Evolutionary conservation across 345 rosid species (phyloP).

Genomic region (Noccaea caerulescens): DNA sequence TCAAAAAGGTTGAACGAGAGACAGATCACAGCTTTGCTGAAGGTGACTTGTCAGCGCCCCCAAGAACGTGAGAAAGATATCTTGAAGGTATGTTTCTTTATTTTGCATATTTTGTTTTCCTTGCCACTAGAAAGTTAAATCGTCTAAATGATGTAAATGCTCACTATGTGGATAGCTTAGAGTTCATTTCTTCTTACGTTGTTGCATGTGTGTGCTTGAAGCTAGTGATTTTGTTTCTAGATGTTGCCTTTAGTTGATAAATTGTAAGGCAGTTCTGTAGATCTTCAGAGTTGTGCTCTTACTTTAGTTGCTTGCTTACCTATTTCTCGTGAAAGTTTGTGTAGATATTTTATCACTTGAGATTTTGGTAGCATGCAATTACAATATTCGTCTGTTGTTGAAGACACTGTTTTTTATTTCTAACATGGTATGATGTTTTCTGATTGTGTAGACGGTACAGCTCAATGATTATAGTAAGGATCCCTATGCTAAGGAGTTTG

Average conservation of each 20-base stretch:
- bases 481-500: conserved; percentile 91
- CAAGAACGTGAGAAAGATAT: conserved; percentile 82
- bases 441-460: conserved; percentile 59
- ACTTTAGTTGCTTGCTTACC: not conserved
- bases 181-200: conserved; percentile 7
- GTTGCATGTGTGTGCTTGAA: not conserved
- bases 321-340: not conserved
- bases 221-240: not conserved
- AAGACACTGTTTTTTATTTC: conserved; percentile 3
- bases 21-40: conserved; percentile 88
- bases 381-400: not conserved
- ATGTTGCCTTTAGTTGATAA: not conserved
- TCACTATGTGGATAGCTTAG: not conserved
- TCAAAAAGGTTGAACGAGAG: conserved; percentile 92
- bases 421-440: conserved; percentile 18
- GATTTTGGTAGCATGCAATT: not conserved
- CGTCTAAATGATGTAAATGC: not conserved
- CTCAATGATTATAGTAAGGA: conserved; percentile 79
- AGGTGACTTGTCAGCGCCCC: conserved; percentile 96
- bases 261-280: not conserved
- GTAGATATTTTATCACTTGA: not conserved
- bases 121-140: not conserved
- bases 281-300: not conserved
- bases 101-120: conserved; percentile 3
- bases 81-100: conserved; percentile 53